phyloP scores from a whole-genome alignment of 179 eudicot genomes.

The Vitellaria paradoxa region DNA sequence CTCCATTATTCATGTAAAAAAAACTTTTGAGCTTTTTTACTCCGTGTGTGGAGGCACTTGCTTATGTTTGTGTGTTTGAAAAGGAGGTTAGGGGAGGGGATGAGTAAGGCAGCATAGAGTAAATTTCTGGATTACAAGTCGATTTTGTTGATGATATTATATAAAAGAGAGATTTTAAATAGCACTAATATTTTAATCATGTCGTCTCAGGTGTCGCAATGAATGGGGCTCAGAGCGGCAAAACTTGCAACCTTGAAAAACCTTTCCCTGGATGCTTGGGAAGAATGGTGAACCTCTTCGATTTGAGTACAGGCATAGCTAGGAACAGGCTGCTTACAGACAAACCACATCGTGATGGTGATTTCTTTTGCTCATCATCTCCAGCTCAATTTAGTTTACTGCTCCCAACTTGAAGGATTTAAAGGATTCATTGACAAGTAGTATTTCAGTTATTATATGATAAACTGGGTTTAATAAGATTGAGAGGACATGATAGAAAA shows the following conservation, averaged over 20 bases:
- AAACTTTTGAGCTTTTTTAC: too few relatives aligned
- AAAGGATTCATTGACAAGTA: not conserved
- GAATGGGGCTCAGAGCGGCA: conserved; percentile 58
- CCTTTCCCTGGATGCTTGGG: conserved; percentile 82
- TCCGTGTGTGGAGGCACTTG: too few relatives aligned
- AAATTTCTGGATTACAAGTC: not conserved
- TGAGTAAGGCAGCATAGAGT: not conserved
- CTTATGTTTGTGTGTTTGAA: too few relatives aligned
- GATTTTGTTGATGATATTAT: not conserved
- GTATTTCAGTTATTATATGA: not conserved
- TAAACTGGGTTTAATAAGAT: not conserved
- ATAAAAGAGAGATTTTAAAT: not conserved
- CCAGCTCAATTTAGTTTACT: not conserved
- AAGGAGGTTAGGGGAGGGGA: too few relatives aligned
- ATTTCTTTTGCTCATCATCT: conserved; percentile 21
- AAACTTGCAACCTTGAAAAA: conserved; percentile 46
- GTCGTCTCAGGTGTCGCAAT: conserved; percentile 49
- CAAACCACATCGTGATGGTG: conserved; percentile 77
- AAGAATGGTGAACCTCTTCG: conserved; percentile 90
- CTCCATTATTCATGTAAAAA: not conserved
- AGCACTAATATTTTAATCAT: conserved; percentile 9
- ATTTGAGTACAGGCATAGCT: conserved; percentile 56
- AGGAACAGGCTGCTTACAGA: conserved; percentile 75
- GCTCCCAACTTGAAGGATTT: not conserved
- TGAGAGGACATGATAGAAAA: too few relatives aligned